Base-by-base conservation (phyloP, 169 alveolate genomes). In the Condylostoma magnum region DNA sequence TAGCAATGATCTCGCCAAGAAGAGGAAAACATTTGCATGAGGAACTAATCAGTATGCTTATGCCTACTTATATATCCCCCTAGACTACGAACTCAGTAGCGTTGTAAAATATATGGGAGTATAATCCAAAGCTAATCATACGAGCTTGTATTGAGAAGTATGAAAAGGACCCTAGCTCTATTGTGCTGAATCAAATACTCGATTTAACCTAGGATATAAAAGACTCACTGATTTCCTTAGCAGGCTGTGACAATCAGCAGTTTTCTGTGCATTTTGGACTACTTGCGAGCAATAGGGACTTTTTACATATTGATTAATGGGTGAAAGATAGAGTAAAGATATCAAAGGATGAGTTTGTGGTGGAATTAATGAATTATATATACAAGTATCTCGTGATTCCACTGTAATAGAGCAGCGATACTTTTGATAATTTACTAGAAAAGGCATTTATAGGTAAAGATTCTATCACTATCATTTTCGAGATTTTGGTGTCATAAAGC, bases 231-330 rank as follows among this genome's bases (percentile, higher is more conserved):
- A 53, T 90, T 37, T 60, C 89, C 15, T 67, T 93, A 27, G 92
- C 89, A 0, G 80, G 77, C 60, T 80, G 92, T 44, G 70, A 81
- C 27, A 93, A 93, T 63, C 90, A 86, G 65, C 41, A 80, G 46
- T 93, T 93, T 68, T 83, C 95, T 3, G 95, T 90, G 0, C 87
- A 88, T 36, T 77, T 90, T 2, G 95, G 94, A 0, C 84, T 93
- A 20, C 76, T 93, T 18, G 95, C 95, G 20, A 92, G 90, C 2
- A 93, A 93, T 72, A 78, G 95, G 76, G 97, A 93, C 47, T 90
- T 82, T 81, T 65, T 93, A 30, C 93, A 93, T 63, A 86, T 90
- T 51, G 97, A 93, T 28, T 72, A 77, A 47, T 93, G 95, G 94
- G 63, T 93, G 2, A 55, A 72, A 48, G 91, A 80, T 20, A 37